Base-by-base conservation (phyloP, 805 yeast genomes). In the Yarrowia porcina region DNA sequence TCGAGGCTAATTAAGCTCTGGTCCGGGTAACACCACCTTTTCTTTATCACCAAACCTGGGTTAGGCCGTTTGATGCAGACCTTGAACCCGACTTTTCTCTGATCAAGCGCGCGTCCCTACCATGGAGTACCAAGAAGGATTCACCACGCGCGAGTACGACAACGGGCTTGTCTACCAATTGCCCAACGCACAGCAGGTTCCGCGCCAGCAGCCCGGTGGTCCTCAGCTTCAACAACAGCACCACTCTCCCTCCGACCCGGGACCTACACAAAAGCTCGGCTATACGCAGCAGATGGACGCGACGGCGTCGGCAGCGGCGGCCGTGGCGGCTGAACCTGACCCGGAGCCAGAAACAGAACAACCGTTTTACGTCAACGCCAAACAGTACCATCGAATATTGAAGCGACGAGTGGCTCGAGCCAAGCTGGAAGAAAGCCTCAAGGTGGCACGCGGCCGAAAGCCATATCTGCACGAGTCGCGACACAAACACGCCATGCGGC, bases 401-500 rank as follows among this genome's bases (percentile, higher is more conserved):
- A 94, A 94, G 73, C 82, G 99, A 71, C 83, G 99, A 69, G 82
- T 91, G 44, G 98, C 99, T 0, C 80, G 99, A 61, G 97, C 97
- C 6, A 88, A 86, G 73, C 80, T 94, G 39, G 98, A 94, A 71
- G 98, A 94, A 71, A 83, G 85, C 45, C 80, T 93, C 66, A 88
- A 90, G 71, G 88, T 88, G 4, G 92, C 94, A 17, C 82, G 96
- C 66, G 96, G 96, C 17, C 83, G 98, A 69, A 87, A 88, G 72
- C 97, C 98, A 12, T 93, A 96, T 74, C 75, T 94, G 56, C 99
- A 94, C 72, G 99, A 94, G 75, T 90, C 97, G 18, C 82, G 99
- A 69, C 99, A 94, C 74, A 93, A 94, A 73, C 99, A 94, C 74
- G 99, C 99, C 2, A 94, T 94, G 99, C 83, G 98, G 72, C 83